Base-by-base conservation (phyloP, 108 stramenopile species). In the Pseudonitzschia pungens region DNA sequence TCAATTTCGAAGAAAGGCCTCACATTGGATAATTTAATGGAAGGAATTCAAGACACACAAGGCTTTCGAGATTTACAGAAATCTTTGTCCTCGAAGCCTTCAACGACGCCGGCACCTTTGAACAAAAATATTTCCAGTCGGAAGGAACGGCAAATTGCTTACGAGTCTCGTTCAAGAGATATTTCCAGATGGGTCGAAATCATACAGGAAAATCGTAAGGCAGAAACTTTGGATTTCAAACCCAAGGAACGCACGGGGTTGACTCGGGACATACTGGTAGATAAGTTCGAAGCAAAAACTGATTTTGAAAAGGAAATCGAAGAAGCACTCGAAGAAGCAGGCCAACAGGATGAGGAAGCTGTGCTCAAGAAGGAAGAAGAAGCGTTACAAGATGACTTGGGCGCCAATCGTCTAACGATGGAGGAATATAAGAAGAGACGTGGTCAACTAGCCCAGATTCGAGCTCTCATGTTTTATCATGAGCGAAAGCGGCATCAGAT, bases 381-480 rank as follows among this genome's bases (percentile, higher is more conserved):
- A 79, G 57, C 78, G 29, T 73, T 85, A 56, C 55, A 77, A 45
- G 95, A 96, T 62, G 95, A 94, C 72, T 81, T 97, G 31, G 96
- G 92, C 15, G 81, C 83, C n/a, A 90, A 87, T 80, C 83, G 76
- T 51, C 76, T 96, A 29, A 90, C 95, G 52, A 68, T 89, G 60
- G 94, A 96, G 76, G 96, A 97, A 78, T 93, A 96, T 64, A 86
- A 91, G 63, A 92, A 95, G 76, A 78, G 97, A 28, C 95, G 96
- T 26, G 93, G 92, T 14, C 95, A 98, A 75, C 82, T 99, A 48
- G 95, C 97, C 24, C 96, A 97, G 74, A 85, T 99, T 74, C 80
- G 96, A 58, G 96, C 97, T 32, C 87, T 99, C 62, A 87, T 99
- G 92, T 99, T 98, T 74, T 99, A 99, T 82, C 96, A 98, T 68